Conservation (phyloP, 768 basidiomycete species). For the Tricholoma flavovirens region DNA sequence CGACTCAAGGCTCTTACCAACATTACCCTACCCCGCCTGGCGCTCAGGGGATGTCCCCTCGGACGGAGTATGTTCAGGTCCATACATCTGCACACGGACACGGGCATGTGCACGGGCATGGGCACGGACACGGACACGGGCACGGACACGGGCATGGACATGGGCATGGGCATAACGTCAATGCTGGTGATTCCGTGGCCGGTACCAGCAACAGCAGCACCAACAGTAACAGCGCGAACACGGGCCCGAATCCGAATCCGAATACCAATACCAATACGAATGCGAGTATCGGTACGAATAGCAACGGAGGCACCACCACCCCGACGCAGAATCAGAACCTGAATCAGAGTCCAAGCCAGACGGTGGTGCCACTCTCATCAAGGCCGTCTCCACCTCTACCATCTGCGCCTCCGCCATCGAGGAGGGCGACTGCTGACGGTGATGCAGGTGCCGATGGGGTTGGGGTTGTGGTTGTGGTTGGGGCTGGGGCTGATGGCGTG, state of each 20-base stretch:
- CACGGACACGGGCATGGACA: not conserved
- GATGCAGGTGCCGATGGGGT: too few species aligned
- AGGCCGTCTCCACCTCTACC: not conserved
- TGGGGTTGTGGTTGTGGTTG: too few species aligned
- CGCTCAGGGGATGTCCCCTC: not conserved
- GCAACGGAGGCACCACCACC: not conserved
- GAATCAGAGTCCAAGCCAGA: not conserved
- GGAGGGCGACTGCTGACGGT: not conserved
- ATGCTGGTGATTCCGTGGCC: too few species aligned
- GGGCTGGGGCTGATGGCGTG: not conserved
- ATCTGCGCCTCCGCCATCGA: not conserved
- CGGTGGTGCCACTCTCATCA: not conserved
- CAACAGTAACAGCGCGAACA: not conserved
- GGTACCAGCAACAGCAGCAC: too few species aligned
- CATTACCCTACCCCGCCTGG: not conserved
- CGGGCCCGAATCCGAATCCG: too few species aligned
- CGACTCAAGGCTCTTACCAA: not conserved
- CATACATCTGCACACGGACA: not conserved
- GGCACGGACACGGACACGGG: not conserved
- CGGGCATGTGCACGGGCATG: not conserved
- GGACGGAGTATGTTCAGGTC: not conserved
- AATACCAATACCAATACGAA: not conserved
- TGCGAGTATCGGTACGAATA: not conserved
- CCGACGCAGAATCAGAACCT: not conserved
- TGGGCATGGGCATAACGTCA: not conserved